Conservation (phyloP, 495 filamentous ascomycete genomes). For the Penicillium daleae region DNA sequence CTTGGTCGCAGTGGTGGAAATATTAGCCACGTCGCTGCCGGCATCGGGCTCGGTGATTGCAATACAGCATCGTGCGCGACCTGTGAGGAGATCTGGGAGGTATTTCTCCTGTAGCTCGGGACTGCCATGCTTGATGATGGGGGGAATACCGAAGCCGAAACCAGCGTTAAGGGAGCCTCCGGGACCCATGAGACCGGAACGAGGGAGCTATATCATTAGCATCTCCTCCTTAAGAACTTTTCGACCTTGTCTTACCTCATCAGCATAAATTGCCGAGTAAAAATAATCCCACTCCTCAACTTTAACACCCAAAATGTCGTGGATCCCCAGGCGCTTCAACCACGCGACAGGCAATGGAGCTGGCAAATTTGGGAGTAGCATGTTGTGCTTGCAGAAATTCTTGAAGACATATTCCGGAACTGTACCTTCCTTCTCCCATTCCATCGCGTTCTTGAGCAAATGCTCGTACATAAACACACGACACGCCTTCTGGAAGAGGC, state of each 20-base stretch:
- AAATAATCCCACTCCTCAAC: slow-evolving; percentile 78
- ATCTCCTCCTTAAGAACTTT: background rate
- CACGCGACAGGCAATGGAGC: slow-evolving; percentile 68
- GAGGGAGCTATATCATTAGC: slow-evolving; percentile 53
- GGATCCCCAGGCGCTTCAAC: slow-evolving; percentile 66
- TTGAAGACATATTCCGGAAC: slow-evolving; percentile 65
- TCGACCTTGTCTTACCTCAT: slow-evolving; percentile 54
- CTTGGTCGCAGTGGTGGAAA: slow-evolving; percentile 67
- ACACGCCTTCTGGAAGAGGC: slow-evolving; percentile 67
- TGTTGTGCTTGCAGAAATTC: slow-evolving; percentile 63
- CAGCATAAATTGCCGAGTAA: slow-evolving; percentile 67
- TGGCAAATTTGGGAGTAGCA: slow-evolving; percentile 67
- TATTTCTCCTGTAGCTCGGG: slow-evolving; percentile 61
- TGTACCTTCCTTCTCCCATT: slow-evolving; percentile 65
- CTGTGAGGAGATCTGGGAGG: slow-evolving; percentile 68
- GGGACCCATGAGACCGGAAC: slow-evolving; percentile 65
- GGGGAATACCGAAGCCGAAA: slow-evolving; percentile 71
- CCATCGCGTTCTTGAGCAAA: slow-evolving; percentile 61
- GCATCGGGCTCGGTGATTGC: slow-evolving; percentile 79
- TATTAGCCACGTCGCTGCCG: slow-evolving; percentile 72
- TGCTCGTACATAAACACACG: slow-evolving; percentile 64
- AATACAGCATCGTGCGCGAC: slow-evolving; percentile 72
- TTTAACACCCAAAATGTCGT: slow-evolving; percentile 67
- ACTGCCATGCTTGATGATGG: slow-evolving; percentile 69
- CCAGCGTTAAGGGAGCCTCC: slow-evolving; percentile 64